Conservation (phyloP, 2,329 filamentous ascomycete genomes). For the Ceratocystis lukuohia region DNA sequence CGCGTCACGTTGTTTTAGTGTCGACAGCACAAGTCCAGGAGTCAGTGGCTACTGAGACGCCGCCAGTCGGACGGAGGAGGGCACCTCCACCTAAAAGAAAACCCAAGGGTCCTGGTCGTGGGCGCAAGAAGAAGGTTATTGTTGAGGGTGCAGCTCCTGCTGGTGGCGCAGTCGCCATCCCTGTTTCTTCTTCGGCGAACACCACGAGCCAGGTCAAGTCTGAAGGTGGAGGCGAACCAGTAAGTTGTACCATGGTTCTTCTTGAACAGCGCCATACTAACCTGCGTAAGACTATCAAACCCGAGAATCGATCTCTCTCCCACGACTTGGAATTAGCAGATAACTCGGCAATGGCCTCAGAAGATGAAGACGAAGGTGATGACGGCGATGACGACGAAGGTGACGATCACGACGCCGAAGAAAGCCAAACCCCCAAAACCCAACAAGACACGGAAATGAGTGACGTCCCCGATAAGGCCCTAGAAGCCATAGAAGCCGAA, state of each 20-base stretch:
- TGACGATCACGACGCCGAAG: conserved; percentile 33
- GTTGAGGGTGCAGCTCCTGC: conserved; percentile 26
- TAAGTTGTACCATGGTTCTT: not conserved
- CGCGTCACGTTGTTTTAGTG: conserved; percentile 39
- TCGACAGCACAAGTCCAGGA: conserved; percentile 46
- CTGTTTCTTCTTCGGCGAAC: conserved; percentile 23
- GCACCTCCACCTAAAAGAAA: conserved; percentile 71
- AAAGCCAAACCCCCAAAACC: conserved; percentile 23
- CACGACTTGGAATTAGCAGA: conserved; percentile 43
- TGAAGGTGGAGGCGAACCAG: not conserved
- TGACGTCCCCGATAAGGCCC: conserved; percentile 30
- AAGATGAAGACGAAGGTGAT: conserved; percentile 35
- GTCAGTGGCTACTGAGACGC: conserved; percentile 30
- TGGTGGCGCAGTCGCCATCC: conserved; percentile 24
- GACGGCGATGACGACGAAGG: conserved; percentile 37
- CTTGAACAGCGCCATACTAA: not conserved
- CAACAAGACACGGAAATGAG: conserved; percentile 15
- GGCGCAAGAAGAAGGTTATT: conserved; percentile 65
- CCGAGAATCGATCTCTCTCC: conserved; percentile 24
- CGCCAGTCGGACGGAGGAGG: conserved; percentile 41
- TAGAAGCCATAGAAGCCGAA: conserved; percentile 11
- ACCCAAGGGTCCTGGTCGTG: conserved; percentile 53
- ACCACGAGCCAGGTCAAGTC: conserved; percentile 8
- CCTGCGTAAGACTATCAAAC: not conserved
- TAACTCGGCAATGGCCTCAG: conserved; percentile 33